Evolutionary conservation across 2,329 filamentous ascomycete genomes (phyloP), one percentile per base, ranked within the genome.

Genomic region (Lachnellula suecica): DNA sequence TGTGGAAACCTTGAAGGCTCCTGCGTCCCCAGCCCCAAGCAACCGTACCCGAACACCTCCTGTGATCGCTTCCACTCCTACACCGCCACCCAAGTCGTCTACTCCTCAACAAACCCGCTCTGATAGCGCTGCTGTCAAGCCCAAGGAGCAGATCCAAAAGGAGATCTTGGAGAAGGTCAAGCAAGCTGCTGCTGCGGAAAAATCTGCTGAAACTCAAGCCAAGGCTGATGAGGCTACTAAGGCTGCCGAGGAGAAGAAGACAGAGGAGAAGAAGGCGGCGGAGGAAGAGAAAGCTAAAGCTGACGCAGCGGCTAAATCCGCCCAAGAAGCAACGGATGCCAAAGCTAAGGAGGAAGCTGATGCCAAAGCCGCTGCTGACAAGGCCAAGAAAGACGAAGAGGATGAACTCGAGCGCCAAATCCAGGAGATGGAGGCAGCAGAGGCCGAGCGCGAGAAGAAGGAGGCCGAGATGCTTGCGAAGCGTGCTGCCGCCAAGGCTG

Each of bases 131-230:
- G 70, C 74, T 19, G 77, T 72, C 9, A 94, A 94, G 79, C 87
- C 87, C 1, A 82, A 83, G 31, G 88, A 93, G 68, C 88, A 96
- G 72, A 90, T 90, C 58, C 86, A 87, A 53, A 83, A 89, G 59
- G 91, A 96, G 72, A 88, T 92, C 66, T 87, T 88, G 70, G 72
- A 72, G 45, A 71, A 75, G 57, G 66, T 68, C 70, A 72, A 70
- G 49, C 71, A 74, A 55, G 65, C 64, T 19, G 65, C 65, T 19
- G 68, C 67, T 47, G 64, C 66, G 11, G 63, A 64, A 7, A 66
- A 69, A 52, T 61, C 67, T 23, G 62, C 68, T 9, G 66, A 70
- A 15, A 52, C 48, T 27, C 64, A 67, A 34, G 62, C 64, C 13
- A 66, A 68, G 50, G 64, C 57, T 10, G 60, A 59, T 2, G 65